Evolutionary conservation across 352 stramenopile species (phyloP).

Genomic region (Phytophthora sansomeana): DNA sequence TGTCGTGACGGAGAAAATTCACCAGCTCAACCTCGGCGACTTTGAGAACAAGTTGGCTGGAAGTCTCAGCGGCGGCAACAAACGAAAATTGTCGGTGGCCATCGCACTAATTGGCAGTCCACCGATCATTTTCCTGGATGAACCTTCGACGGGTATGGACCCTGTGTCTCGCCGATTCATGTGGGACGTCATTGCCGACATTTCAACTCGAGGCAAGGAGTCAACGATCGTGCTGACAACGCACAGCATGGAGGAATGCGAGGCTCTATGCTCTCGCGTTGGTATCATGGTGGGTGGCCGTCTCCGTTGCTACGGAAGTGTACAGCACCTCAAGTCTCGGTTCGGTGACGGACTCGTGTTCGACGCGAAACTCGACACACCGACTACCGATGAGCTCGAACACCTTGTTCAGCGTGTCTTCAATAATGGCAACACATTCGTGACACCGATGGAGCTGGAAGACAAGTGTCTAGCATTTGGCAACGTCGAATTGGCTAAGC

Average conservation of each 20-base stretch:
- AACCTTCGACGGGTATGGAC: conserved; percentile 87
- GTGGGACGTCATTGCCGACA: no score
- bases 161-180: no score
- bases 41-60: conserved; percentile 85
- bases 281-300: no score
- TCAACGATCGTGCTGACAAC: no score
- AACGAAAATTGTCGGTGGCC: conserved; percentile 93
- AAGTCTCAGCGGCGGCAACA: conserved; percentile 93
- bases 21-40: conserved; percentile 78
- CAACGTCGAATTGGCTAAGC: conserved; percentile 39
- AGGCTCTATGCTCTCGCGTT: no score
- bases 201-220: no score
- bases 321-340: no score
- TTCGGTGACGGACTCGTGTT: no score
- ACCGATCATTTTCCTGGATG: conserved; percentile 90
- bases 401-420: conserved; percentile 29
- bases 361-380: conserved; percentile 57
- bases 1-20: conserved; percentile 78
- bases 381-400: conserved; percentile 37
- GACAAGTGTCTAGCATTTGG: conserved; percentile 55
- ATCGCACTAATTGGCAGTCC: conserved; percentile 93
- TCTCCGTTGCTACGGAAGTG: no score
- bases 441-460: conserved; percentile 34
- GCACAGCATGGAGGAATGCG: no score
- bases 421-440: conserved; percentile 24